Conservation (phyloP, 441 rosid genomes). For the Euphorbia celastroides region DNA sequence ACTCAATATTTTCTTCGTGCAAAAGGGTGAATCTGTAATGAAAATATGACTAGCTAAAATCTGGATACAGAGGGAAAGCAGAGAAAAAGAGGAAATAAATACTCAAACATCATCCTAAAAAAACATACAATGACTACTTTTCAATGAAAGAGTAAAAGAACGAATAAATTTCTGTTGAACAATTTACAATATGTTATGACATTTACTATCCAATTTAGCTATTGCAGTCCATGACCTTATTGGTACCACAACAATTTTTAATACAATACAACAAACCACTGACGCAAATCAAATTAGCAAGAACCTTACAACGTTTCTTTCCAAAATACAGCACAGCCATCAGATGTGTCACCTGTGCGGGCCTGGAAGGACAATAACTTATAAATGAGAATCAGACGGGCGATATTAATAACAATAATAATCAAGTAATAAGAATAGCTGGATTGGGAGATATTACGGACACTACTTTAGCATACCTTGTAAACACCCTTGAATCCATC, state of each 20-base stretch:
- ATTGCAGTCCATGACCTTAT: not conserved
- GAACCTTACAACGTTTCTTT: constrained; percentile 53
- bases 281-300: not conserved
- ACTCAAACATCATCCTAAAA: not conserved
- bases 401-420: constrained; percentile 6
- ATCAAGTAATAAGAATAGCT: not conserved
- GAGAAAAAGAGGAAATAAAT: not conserved
- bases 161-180: not conserved
- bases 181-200: not conserved
- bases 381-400: too few species aligned
- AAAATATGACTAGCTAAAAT: constrained; percentile 29
- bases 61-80: constrained; percentile 8
- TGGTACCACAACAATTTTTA: constrained; percentile 2
- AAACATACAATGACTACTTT: not conserved
- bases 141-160: not conserved
- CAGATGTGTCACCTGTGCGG: constrained; percentile 82
- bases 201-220: not conserved
- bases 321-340: constrained; percentile 97
- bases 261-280: not conserved
- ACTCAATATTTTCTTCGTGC: constrained; percentile 78
- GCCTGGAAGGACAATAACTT: constrained; percentile 36
- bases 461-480: constrained; percentile 45
- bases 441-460: not conserved
- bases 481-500: constrained; percentile 76
- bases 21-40: constrained; percentile 69